Base-by-base conservation (phyloP, 768 basidiomycete genomes). In the Podaxis pistillaris region DNA sequence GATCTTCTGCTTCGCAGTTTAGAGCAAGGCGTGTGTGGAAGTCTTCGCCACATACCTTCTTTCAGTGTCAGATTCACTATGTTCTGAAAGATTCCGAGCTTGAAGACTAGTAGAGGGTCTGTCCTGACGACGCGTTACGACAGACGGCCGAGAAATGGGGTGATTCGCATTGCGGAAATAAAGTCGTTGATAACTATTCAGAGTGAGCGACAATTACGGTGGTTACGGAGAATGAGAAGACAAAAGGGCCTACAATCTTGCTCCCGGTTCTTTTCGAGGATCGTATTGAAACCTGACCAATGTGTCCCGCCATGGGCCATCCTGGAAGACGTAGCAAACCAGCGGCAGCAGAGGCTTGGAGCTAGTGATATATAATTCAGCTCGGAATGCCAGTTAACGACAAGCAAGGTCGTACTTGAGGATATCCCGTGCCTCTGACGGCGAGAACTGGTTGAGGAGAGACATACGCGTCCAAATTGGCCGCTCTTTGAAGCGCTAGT, bases 231-330 rank as follows among this genome's bases (percentile, higher is more conserved):
- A n/a, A 41, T 56, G 9, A 55, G 19, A 9, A 9, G 50, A 53
- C 37, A 41, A 33, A n/a, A 5, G 19, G 5, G 8, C 91, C 66
- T 66, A 96, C 96, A 94, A 85, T 66, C 92, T 82, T 19, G 93
- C 88, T 54, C 80, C 76, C 2, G 82, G 80, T 64, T 92, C 83
- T 68, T 82, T 83, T 44, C 96, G 81, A 8, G 97, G 97, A 70
- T 99, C 97, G 69, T 95, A 98, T 12, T 89, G 87, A 62, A 94
- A 89, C 50, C 86, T 86, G 38, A 98, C 82, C 55, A 95, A 81
- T 13, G 91, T 91, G 68, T 98, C 96, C 44, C 94, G 83, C 89
- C 91, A 98, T 2, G 96, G 95, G 0, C 97, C 97, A 66, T 97
- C 96, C 67, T 89, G 85, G 70, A 98, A 96, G 8, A 91, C 89